phyloP scores from a whole-genome alignment of 1,284 basidiomycete species.

The Puccinia hordei region DNA sequence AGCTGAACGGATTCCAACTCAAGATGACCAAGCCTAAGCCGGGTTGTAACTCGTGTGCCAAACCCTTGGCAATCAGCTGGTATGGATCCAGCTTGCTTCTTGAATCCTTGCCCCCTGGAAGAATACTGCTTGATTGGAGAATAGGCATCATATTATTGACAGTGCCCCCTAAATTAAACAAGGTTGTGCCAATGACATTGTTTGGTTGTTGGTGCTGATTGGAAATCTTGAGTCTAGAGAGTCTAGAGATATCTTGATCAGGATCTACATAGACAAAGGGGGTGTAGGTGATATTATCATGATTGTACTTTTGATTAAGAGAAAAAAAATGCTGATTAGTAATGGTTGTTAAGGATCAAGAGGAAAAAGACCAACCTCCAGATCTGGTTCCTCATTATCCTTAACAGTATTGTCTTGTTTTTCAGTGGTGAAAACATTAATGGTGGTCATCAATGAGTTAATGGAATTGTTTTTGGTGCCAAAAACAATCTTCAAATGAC shows the following conservation, averaged over 20 bases:
- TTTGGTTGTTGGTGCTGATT: not conserved
- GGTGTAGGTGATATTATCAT: conserved; percentile 91
- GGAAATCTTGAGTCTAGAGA: conserved; percentile 18
- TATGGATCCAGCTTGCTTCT: conserved; percentile 35
- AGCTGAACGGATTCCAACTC: conserved; percentile 48
- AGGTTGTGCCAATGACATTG: not conserved
- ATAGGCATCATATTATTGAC: not conserved
- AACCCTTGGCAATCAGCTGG: conserved; percentile 29
- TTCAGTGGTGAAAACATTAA: no score
- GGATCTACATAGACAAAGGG: conserved; percentile 97
- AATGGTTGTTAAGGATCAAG: no score
- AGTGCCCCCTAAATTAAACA: conserved; percentile 12
- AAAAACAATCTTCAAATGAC: no score
- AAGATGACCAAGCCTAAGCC: conserved; percentile 32
- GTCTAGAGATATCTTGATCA: conserved; percentile 5
- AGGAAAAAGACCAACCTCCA: no score
- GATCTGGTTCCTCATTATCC: no score
- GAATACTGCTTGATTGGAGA: not conserved
- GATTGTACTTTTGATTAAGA: conserved; percentile 94
- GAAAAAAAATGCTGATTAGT: no score
- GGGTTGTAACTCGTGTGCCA: conserved; percentile 26
- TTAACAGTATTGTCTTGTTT: no score
- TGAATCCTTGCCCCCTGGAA: not conserved
- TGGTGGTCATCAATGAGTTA: no score
- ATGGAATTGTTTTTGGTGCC: no score